phyloP scores from a whole-genome alignment of 2,329 filamentous ascomycete species.

The Cladophialophora bantiana region DNA sequence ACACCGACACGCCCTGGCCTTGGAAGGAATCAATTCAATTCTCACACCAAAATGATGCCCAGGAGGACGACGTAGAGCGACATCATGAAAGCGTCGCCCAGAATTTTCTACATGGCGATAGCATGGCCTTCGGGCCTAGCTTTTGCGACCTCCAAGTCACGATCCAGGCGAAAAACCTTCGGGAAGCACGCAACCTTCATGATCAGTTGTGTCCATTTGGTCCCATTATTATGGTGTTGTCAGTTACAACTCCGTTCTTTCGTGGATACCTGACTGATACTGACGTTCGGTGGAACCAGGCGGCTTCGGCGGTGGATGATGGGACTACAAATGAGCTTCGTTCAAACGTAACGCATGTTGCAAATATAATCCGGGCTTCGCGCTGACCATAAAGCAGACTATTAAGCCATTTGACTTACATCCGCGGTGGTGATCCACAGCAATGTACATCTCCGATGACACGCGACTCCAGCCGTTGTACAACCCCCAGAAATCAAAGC shows the following conservation, averaged over 20 bases:
- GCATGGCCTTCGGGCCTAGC: conserved; percentile 99
- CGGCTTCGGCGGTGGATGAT: conserved; percentile 88
- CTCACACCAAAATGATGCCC: neutral
- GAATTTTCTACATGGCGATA: conserved; percentile 96
- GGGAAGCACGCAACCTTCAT: conserved; percentile 87
- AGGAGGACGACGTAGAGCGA: neutral
- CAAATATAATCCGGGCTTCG: conserved; percentile 78
- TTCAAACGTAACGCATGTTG: conserved; percentile 79
- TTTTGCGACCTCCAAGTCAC: conserved; percentile 97
- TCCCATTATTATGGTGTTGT: conserved; percentile 87
- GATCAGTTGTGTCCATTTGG: conserved; percentile 93
- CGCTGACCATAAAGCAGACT: conserved; percentile 81
- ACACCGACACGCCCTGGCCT: conserved; percentile 81
- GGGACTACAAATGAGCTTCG: conserved; percentile 82
- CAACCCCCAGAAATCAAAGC: conserved; percentile 60
- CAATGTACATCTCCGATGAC: conserved; percentile 86
- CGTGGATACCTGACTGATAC: conserved; percentile 96
- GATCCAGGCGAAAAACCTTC: conserved; percentile 96
- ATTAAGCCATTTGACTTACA: conserved; percentile 84
- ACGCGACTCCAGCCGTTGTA: conserved; percentile 70
- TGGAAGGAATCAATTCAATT: conserved; percentile 76
- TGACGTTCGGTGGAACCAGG: conserved; percentile 97
- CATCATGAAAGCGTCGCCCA: conserved; percentile 87
- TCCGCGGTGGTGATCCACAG: conserved; percentile 80
- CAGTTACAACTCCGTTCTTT: conserved; percentile 92